Evolutionary conservation across 768 basidiomycete genomes (phyloP).

Genomic region (Pisolithus orientalis): DNA sequence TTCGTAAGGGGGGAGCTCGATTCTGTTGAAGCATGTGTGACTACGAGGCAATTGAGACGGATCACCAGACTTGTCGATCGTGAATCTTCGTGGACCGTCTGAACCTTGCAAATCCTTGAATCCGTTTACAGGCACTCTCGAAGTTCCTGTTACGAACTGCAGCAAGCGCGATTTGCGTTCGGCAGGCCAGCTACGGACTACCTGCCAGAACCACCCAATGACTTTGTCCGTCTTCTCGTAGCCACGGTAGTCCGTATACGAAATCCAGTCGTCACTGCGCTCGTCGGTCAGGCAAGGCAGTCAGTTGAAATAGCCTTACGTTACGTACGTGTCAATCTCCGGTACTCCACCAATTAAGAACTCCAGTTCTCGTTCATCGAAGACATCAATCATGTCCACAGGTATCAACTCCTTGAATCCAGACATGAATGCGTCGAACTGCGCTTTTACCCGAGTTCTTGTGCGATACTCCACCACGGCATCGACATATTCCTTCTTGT

Average conservation of each 20-base stretch:
- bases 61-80: conserved; percentile 93
- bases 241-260: conserved; percentile 88
- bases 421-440: conserved; percentile 80
- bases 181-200: conserved; percentile 82
- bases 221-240: conserved; percentile 83
- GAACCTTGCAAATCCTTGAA: conserved; percentile 94
- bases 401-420: conserved; percentile 84
- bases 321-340: conserved; percentile 75
- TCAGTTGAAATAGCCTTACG: background rate
- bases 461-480: conserved; percentile 80
- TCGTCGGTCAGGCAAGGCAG: conserved; percentile 1
- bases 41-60: conserved; percentile 81
- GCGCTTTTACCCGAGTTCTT: conserved; percentile 71
- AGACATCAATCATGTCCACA: conserved; percentile 77
- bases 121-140: conserved; percentile 84
- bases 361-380: conserved; percentile 88
- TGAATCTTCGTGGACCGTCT: conserved; percentile 88
- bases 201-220: conserved; percentile 96
- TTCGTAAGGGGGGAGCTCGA: conserved; percentile 86
- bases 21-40: conserved; percentile 90
- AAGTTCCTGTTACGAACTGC: conserved; percentile 85
- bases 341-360: conserved; percentile 90
- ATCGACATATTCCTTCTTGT: conserved; percentile 76
- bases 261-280: conserved; percentile 81
- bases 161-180: conserved; percentile 83